phyloP scores from a whole-genome alignment of 352 stramenopile genomes.

The Pythium catenulatum region DNA sequence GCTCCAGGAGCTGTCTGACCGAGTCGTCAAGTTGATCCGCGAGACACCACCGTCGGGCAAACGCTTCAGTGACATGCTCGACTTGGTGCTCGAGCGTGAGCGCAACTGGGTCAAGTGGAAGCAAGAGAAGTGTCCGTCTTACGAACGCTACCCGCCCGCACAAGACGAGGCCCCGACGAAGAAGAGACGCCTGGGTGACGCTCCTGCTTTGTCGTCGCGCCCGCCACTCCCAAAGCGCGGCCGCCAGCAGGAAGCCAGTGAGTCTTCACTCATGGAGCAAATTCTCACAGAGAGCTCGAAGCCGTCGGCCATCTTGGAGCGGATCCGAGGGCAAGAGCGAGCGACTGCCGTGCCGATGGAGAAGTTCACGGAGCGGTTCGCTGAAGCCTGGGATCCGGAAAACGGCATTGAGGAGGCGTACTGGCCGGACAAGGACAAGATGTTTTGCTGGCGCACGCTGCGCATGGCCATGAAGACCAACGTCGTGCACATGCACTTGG shows the following conservation, averaged over 20 bases:
- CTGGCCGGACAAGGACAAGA: constrained; percentile 96
- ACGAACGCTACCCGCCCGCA: constrained; percentile 74
- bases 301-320: constrained; percentile 82
- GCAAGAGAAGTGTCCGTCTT: constrained; percentile 89
- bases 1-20: constrained; percentile 80
- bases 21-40: constrained; percentile 87
- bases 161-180: constrained; percentile 48
- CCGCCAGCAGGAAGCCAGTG: constrained; percentile 22
- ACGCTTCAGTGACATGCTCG: constrained; percentile 93
- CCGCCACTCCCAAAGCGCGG: constrained; percentile 59
- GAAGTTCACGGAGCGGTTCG: constrained; percentile 93
- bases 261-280: constrained; percentile 82
- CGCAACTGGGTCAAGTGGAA: constrained; percentile 96
- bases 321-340: constrained; percentile 84
- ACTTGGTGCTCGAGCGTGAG: constrained; percentile 91
- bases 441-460: constrained; percentile 93
- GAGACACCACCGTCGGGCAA: constrained; percentile 93
- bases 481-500: constrained; percentile 83
- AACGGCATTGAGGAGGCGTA: constrained; percentile 97
- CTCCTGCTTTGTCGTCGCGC: constrained; percentile 41
- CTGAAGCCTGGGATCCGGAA: constrained; percentile 96
- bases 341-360: constrained; percentile 83
- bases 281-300: constrained; percentile 90
- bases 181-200: constrained; percentile 70
- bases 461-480: constrained; percentile 87